These are phyloP conservation scores for Pistacia integerrima DNA, from an alignment of 345 rosid species.

Conservation along the genomic window DNA sequence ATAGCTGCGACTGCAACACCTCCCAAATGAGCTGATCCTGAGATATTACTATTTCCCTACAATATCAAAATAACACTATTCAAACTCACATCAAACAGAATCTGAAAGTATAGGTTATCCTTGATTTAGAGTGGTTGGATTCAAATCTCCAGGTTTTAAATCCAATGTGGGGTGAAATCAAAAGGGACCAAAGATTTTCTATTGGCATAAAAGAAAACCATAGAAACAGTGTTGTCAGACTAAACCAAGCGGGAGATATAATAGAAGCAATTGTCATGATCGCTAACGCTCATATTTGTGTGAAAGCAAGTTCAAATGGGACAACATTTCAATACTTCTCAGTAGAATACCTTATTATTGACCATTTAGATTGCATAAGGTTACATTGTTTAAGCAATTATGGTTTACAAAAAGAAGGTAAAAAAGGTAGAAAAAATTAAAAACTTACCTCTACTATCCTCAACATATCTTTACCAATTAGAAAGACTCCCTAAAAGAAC, in stretches of 20 bases:
- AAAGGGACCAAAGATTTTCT: background rate
- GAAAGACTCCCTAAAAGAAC: conserved; percentile 60
- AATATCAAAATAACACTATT: conserved; percentile 16
- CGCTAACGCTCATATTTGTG: background rate
- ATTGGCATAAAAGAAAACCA: background rate
- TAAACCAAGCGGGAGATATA: background rate
- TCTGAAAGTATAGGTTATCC: background rate
- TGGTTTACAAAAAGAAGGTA: background rate
- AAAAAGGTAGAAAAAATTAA: background rate
- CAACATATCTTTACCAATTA: conserved; percentile 68
- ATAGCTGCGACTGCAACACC: conserved; percentile 93
- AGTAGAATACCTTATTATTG: background rate
- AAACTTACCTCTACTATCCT: conserved; percentile 66
- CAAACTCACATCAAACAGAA: conserved; percentile 3
- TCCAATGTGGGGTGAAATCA: background rate
- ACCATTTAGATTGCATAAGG: background rate
- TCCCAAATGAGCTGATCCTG: conserved; percentile 90
- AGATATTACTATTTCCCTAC: conserved; percentile 77
- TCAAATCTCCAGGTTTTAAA: background rate
- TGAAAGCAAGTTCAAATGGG: background rate
- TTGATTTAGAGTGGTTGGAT: background rate
- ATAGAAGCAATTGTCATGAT: background rate
- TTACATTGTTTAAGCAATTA: background rate
- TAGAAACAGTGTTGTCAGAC: background rate
- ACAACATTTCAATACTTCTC: background rate